A percentile compares a stretch with the other conserved stretches of the same genome.
Conservation (phyloP, 106 monocot genomes). For the Chionographis japonica region DNA sequence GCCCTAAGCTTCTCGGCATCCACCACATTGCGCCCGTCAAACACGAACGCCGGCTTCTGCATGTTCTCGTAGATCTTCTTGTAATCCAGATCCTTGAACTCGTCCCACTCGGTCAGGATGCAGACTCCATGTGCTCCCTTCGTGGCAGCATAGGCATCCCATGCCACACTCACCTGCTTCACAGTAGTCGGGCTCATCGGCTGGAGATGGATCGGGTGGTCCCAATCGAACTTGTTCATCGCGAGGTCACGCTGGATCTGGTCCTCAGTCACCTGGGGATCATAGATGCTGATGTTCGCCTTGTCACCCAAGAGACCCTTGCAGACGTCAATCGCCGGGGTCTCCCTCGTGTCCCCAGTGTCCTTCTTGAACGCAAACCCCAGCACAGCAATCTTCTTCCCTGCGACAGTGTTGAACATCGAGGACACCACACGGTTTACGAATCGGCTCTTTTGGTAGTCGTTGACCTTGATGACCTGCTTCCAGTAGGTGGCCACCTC, state of each 20-base stretch:
- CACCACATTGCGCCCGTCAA: conserved; percentile 43
- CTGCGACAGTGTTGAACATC: conserved; percentile 39
- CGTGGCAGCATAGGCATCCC: conserved; percentile 39
- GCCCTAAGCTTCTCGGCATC: conserved; percentile 35
- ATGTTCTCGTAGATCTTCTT: conserved; percentile 34
- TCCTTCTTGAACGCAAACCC: conserved; percentile 58
- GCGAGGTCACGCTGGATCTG: conserved; percentile 48
- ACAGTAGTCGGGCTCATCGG: conserved; percentile 32
- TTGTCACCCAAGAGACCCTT: conserved; percentile 43
- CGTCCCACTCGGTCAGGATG: conserved; percentile 50
- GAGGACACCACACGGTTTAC: conserved; percentile 38
- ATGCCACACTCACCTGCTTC: conserved; percentile 28
- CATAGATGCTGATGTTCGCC: conserved; percentile 32
- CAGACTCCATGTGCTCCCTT: conserved; percentile 39
- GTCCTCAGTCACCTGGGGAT: conserved; percentile 43
- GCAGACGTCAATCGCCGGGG: conserved; percentile 45
- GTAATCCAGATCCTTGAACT: conserved; percentile 40
- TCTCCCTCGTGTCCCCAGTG: conserved; percentile 47
- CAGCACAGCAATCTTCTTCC: conserved; percentile 41
- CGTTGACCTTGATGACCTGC: conserved; percentile 47
- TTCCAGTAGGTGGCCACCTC: conserved; percentile 52
- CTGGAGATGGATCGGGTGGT: conserved; percentile 42
- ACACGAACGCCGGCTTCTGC: conserved; percentile 45
- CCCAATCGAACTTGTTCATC: conserved; percentile 49
- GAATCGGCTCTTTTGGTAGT: conserved; percentile 45